Evolutionary conservation across 768 basidiomycete genomes (phyloP).

Genomic region (Termitomyces sp.): DNA sequence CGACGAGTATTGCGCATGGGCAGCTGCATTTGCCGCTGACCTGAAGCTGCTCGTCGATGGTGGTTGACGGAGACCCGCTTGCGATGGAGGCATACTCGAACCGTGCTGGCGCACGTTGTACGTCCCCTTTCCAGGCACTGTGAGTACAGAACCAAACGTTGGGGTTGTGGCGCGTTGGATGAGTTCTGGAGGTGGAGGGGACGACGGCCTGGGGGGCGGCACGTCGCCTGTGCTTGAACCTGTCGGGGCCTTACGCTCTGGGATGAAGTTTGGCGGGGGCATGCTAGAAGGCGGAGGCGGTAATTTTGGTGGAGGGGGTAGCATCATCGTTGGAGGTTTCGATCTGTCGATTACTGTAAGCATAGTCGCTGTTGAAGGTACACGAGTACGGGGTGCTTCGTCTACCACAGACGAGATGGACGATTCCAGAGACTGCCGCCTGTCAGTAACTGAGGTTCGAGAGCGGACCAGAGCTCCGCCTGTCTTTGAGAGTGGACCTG

Average conservation of each 20-base stretch:
- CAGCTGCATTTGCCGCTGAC: conserved; percentile 59
- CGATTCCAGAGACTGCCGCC: conserved; percentile 71
- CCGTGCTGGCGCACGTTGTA: conserved; percentile 55
- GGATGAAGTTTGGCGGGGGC: conserved; percentile 74
- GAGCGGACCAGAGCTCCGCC: conserved; percentile 43
- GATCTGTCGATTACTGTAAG: conserved; percentile 64
- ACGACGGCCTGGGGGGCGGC: conserved; percentile 84
- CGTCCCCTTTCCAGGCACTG: conserved; percentile 43
- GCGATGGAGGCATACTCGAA: conserved; percentile 71
- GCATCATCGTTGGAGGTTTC: conserved; percentile 77
- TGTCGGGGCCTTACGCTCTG: conserved; percentile 52
- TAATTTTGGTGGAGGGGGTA: conserved; percentile 73
- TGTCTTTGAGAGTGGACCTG: conserved; percentile 33
- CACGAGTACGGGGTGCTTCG: conserved; percentile 44
- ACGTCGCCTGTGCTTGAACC: conserved; percentile 43
- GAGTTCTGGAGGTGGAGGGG: conserved; percentile 89
- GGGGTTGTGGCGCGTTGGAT: conserved; percentile 90
- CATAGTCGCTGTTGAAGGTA: conserved; percentile 47
- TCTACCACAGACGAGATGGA: conserved; percentile 45
- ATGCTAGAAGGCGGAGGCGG: conserved; percentile 69
- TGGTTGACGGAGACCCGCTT: conserved; percentile 58
- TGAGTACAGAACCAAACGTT: conserved; percentile 60
- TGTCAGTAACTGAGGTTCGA: conserved; percentile 50
- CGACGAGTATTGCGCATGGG: conserved; percentile 41
- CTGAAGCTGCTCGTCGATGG: conserved; percentile 82